Conservation (phyloP, 805 yeast species). For the Cyberlindnera saturnus region DNA sequence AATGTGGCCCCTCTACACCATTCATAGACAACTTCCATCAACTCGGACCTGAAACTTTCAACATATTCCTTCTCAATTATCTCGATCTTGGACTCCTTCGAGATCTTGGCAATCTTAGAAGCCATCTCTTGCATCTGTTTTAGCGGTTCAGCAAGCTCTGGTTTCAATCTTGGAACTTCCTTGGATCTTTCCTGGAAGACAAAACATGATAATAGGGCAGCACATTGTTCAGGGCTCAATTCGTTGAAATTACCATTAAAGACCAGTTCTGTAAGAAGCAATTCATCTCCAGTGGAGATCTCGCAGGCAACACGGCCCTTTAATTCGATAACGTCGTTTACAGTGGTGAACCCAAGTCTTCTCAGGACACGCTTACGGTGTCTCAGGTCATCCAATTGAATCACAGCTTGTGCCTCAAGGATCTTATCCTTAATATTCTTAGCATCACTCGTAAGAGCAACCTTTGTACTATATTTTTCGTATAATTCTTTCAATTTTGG, state of each 20-base stretch:
- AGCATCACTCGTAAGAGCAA: slow-evolving; percentile 52
- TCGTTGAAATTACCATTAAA: slow-evolving; percentile 95
- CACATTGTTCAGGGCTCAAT: slow-evolving; percentile 82
- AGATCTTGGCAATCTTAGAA: slow-evolving; percentile 78
- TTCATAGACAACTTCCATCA: slow-evolving; percentile 94
- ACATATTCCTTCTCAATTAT: slow-evolving; percentile 88
- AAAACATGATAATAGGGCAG: slow-evolving; percentile 87
- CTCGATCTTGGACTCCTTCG: slow-evolving; percentile 85
- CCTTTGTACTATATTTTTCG: slow-evolving; percentile 58
- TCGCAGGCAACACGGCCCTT: slow-evolving; percentile 98
- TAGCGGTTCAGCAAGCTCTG: slow-evolving; percentile 89
- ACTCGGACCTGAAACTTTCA: slow-evolving; percentile 83
- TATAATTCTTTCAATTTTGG: slow-evolving; percentile 58
- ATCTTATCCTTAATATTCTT: slow-evolving; percentile 59
- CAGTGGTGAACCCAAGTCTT: slow-evolving; percentile 83
- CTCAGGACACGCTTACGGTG: slow-evolving; percentile 90
- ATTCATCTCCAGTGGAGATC: slow-evolving; percentile 82
- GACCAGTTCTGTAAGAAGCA: slow-evolving; percentile 81
- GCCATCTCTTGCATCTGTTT: slow-evolving; percentile 90
- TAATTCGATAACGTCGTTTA: slow-evolving; percentile 83
- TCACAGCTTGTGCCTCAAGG: slow-evolving; percentile 79
- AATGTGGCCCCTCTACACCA: slow-evolving; percentile 97
- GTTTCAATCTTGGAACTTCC: slow-evolving; percentile 77
- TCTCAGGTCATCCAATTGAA: slow-evolving; percentile 90
- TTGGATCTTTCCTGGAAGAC: slow-evolving; percentile 96